Base-by-base conservation (phyloP, 495 filamentous ascomycete species). In the Aspergillus sparsus region DNA sequence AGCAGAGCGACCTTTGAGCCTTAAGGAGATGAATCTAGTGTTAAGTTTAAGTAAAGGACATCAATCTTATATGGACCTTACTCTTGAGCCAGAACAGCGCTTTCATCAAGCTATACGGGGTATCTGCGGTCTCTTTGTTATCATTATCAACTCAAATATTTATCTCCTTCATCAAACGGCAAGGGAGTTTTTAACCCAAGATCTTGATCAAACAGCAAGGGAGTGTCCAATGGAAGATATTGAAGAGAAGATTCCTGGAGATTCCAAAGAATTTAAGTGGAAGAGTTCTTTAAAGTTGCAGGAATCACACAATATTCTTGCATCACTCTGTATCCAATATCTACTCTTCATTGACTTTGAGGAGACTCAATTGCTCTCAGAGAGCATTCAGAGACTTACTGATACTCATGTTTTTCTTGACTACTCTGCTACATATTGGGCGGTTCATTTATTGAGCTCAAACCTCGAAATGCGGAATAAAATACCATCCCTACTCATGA, bases 81-180 rank as follows among this genome's bases (percentile, higher is more conserved):
- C 9, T 13, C 37, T 41, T 41, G 37, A 41, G 37, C 37, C 13
- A 41, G 37, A 41, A 41, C 9, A 3, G 9, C 9, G 37, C 9
- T 41, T 41, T 9, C 9, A 41, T 9, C 9, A 41, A 41, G 13
- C 13, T 8, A 41, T 41, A 41, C 9, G 13, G 13, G 37, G 13
- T 13, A 8, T 41, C 9, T 41, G 33, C 11, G 34, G 35, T n/a
- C 34, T 53, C 5, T 37, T 53, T 21, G 27, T 53, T 2, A 15
- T 7, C n/a, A 41, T 53, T 15, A 1, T 7, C 6, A 16, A 53
- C 51, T 39, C 13, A 6, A 53, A 12, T 6, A 21, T 53, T n/a
- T 41, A 39, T 35, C 12, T 53, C 15, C 9, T 53, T 27, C 51
- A 53, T 34, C 51, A 39, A 18, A 53, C 51, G 11, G 51, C 51